Evolutionary conservation across 768 basidiomycete genomes (phyloP).

Genomic region (Pisolithus marmoratus): DNA sequence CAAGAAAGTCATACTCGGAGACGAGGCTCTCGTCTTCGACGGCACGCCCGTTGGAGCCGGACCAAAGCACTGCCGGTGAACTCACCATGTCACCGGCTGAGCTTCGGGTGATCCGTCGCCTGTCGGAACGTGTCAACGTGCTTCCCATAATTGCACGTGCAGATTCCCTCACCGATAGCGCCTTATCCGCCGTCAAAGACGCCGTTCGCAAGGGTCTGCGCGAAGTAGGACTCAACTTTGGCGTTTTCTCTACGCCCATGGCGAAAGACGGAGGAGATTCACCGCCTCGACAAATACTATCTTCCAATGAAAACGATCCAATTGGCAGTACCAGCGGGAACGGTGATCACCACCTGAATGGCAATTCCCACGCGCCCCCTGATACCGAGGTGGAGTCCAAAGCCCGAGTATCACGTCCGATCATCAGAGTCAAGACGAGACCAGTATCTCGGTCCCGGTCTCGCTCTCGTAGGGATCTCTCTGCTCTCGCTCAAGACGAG

Average conservation of each 20-base stretch:
- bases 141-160: conserved; percentile 77
- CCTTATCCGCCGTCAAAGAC: conserved; percentile 60
- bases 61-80: conserved; percentile 42
- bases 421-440: conserved; percentile 55
- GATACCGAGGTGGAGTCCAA: conserved; percentile 39
- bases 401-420: conserved; percentile 60
- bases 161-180: conserved; percentile 81
- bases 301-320: conserved; percentile 6
- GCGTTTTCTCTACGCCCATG: conserved; percentile 58
- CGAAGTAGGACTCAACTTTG: conserved; percentile 67
- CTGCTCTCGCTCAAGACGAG: conserved; percentile 51
- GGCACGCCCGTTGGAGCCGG: conserved; percentile 40
- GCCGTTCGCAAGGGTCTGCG: conserved; percentile 65
- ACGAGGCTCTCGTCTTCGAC: conserved; percentile 53
- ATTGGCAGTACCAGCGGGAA: conserved; percentile 26
- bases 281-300: conserved; percentile 12
- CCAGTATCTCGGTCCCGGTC: conserved; percentile 62
- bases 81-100: conserved; percentile 73
- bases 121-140: conserved; percentile 70
- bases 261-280: conserved; percentile 8
- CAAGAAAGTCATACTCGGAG: conserved; percentile 59
- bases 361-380: conserved; percentile 17
- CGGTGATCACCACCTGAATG: conserved; percentile 23
- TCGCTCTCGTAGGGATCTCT: conserved; percentile 66
- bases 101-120: conserved; percentile 70